Conservation (phyloP, 2,329 filamentous ascomycete genomes). For the Tympanopsis confertula region DNA sequence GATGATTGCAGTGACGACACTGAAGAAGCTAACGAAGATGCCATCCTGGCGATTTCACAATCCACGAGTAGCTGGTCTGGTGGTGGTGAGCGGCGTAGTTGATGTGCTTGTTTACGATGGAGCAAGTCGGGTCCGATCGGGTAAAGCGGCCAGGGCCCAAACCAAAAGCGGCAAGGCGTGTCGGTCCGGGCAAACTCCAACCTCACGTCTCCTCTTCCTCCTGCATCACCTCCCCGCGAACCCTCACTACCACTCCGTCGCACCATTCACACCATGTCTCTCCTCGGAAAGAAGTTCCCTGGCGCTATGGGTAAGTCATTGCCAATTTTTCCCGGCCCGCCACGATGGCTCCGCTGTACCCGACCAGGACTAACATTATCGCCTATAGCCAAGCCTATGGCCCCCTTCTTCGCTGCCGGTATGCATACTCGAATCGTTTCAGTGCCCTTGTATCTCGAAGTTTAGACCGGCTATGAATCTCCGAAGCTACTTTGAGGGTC, state of each 20-base stretch:
- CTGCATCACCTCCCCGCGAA: no score
- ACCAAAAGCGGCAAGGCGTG: neutral
- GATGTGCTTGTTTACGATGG: constrained; percentile 1
- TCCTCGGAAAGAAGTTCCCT: constrained; percentile 45
- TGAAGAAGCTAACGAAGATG: constrained; percentile 40
- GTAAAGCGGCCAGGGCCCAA: neutral
- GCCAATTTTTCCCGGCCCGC: constrained; percentile 4
- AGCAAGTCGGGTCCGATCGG: neutral
- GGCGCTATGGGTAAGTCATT: constrained; percentile 36
- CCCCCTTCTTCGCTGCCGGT: constrained; percentile 64
- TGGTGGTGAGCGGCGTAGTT: no score
- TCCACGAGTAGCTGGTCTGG: no score
- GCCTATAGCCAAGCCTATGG: constrained; percentile 50
- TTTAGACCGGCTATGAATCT: no score
- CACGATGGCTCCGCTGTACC: constrained; percentile 1
- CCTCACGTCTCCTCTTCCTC: neutral
- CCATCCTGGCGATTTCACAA: no score
- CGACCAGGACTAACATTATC: constrained; percentile 2
- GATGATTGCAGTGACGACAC: constrained; percentile 48
- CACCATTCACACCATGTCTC: constrained; percentile 35
- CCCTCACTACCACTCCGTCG: no score
- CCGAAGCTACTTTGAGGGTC: no score
- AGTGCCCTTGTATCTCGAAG: no score
- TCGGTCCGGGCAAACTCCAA: neutral
- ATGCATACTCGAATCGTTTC: constrained; percentile 24